These are phyloP conservation scores for Xerocomellus chrysenteron DNA, from an alignment of 768 basidiomycete genomes.

Conservation along the genomic window DNA sequence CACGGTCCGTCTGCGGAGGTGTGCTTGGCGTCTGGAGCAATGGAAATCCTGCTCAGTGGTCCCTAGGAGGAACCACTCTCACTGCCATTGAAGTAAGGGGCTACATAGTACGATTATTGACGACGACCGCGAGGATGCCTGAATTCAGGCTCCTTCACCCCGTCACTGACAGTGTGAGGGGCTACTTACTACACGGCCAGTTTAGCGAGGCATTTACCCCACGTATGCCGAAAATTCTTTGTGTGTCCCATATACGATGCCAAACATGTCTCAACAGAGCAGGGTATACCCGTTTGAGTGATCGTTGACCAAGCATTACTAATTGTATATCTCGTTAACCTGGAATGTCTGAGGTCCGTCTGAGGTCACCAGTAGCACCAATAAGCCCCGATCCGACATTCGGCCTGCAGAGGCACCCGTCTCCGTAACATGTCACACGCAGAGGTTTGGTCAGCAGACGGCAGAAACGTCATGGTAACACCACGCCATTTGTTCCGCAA, in stretches of 20 bases:
- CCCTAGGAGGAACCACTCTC: no score
- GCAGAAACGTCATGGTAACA: background rate
- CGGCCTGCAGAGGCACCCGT: no score
- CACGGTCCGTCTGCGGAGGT: no score
- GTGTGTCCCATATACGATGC: background rate
- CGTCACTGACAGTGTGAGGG: no score
- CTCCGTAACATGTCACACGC: background rate
- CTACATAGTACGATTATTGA: no score
- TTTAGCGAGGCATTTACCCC: background rate
- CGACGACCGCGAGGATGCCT: no score
- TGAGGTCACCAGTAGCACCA: background rate
- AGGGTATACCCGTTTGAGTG: background rate
- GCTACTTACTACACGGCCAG: no score
- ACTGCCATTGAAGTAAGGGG: no score
- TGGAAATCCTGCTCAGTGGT: no score
- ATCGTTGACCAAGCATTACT: background rate
- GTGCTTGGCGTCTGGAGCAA: no score
- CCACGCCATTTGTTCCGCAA: background rate
- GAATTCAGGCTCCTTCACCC: no score
- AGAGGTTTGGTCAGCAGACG: background rate
- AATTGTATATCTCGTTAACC: background rate
- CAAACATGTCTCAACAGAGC: background rate
- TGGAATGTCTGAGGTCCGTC: background rate
- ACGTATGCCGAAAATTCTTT: background rate
- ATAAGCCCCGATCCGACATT: background rate